Evolutionary conservation across 495 filamentous ascomycete genomes (phyloP).

Genomic region (Trichoderma orchidacearum): DNA sequence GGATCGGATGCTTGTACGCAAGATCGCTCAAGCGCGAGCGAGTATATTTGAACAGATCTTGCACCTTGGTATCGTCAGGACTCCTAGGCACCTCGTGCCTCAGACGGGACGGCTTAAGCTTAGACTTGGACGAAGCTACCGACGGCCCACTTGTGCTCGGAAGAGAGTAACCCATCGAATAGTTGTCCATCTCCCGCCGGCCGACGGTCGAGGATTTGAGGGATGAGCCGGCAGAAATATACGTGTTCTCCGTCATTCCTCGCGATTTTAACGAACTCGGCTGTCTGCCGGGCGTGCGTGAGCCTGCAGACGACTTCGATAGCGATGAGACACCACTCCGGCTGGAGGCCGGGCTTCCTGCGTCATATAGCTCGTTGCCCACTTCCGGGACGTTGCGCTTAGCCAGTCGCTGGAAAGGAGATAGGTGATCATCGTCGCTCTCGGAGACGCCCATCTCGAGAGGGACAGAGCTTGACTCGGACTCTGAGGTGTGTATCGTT

Average conservation of each 20-base stretch:
- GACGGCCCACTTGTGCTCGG: constrained; percentile 31
- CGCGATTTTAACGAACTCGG: constrained; percentile 33
- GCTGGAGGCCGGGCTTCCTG: constrained; percentile 49
- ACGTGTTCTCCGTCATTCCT: constrained; percentile 41
- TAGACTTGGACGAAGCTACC: constrained; percentile 39
- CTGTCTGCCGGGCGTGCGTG: constrained; percentile 24
- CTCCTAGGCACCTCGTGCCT: constrained; percentile 66
- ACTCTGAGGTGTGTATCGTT: constrained; percentile 24
- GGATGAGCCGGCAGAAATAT: constrained; percentile 50
- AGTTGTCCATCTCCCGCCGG: constrained; percentile 36
- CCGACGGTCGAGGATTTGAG: constrained; percentile 22
- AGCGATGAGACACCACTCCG: constrained; percentile 52
- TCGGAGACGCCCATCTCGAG: constrained; percentile 45
- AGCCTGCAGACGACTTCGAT: constrained; percentile 36
- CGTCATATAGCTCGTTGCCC: constrained; percentile 41
- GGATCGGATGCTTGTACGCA: constrained; percentile 53
- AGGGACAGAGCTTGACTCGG: constrained; percentile 33
- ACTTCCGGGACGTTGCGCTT: constrained; percentile 19
- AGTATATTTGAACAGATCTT: constrained; percentile 58
- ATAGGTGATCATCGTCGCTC: constrained; percentile 51
- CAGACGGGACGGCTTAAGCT: constrained; percentile 52
- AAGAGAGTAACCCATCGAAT: constrained; percentile 26
- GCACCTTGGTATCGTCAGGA: constrained; percentile 43
- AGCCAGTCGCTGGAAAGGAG: constrained; percentile 51
- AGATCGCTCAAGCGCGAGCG: constrained; percentile 63